Percentiles rank a stretch among this genome's conserved stretches.
These are phyloP conservation scores for Lagenidium giganteum DNA, from an alignment of 352 stramenopile genomes.

Conservation along the genomic window DNA sequence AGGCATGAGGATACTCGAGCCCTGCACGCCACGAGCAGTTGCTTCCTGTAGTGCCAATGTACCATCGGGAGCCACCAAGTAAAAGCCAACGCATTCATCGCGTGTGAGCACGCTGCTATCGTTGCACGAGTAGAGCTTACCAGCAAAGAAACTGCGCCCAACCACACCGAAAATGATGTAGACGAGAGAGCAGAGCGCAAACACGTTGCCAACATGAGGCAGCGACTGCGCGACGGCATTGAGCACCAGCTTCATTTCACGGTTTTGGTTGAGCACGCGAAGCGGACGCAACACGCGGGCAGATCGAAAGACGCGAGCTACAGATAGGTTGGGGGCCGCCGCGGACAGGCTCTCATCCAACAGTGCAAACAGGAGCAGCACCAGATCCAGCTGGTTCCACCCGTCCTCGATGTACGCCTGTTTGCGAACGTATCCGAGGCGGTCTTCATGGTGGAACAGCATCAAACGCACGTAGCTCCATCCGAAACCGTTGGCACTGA, in stretches of 20 bases:
- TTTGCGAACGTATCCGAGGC: constrained; percentile 50
- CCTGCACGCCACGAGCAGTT: constrained; percentile 22
- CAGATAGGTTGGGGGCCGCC: constrained; percentile 29
- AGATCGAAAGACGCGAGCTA: constrained; percentile 58
- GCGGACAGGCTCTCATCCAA: constrained; percentile 49
- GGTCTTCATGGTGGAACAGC: constrained; percentile 59
- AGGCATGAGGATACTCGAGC: constrained; percentile 39
- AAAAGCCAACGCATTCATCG: constrained; percentile 57
- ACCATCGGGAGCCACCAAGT: constrained; percentile 35
- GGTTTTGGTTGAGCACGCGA: constrained; percentile 71
- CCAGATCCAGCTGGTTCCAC: constrained; percentile 74
- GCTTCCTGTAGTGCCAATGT: constrained; percentile 46
- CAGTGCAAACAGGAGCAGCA: constrained; percentile 44
- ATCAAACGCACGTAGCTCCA: constrained; percentile 51
- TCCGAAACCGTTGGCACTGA: constrained; percentile 46
- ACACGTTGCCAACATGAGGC: constrained; percentile 67
- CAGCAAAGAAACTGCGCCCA: constrained; percentile 58
- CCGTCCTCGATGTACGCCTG: constrained; percentile 73
- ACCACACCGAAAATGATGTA: constrained; percentile 78
- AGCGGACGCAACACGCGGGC: constrained; percentile 62
- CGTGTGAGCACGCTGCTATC: constrained; percentile 27
- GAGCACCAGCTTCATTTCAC: constrained; percentile 78
- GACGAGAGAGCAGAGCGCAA: constrained; percentile 65
- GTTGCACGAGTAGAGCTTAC: constrained; percentile 67
- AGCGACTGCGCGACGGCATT: constrained; percentile 63